phyloP scores from a whole-genome alignment of 352 stramenopile genomes.

The Phytopythium sindhum region DNA sequence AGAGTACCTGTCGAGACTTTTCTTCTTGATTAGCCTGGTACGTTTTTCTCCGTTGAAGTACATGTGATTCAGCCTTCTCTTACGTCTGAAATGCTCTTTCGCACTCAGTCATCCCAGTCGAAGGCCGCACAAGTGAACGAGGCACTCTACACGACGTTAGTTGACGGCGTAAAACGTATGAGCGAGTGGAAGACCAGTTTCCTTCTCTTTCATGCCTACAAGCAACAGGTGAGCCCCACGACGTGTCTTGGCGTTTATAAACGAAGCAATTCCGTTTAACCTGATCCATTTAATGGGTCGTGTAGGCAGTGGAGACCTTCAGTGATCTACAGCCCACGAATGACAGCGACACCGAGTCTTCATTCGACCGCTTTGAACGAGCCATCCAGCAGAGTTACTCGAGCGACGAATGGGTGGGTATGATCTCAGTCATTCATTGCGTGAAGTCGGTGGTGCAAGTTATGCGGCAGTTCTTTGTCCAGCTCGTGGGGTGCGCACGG shows the following conservation, averaged over 20 bases:
- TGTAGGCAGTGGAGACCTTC: conserved; percentile 27
- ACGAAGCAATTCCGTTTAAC: too few relatives aligned
- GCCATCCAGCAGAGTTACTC: conserved; percentile 75
- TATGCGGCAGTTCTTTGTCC: conserved; percentile 26
- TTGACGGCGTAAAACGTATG: conserved; percentile 34
- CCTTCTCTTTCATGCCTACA: conserved; percentile 46
- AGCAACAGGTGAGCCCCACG: conserved; percentile 37
- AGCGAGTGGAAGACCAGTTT: conserved; percentile 61
- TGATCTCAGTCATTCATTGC: conserved; percentile 61
- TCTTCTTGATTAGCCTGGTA: conserved; percentile 44
- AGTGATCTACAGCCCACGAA: conserved; percentile 22
- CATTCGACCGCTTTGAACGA: conserved; percentile 51
- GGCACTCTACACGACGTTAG: conserved; percentile 16
- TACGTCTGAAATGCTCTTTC: not conserved
- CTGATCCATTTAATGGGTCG: not conserved
- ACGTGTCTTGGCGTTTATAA: not conserved
- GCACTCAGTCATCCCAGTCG: not conserved
- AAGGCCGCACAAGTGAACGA: not conserved
- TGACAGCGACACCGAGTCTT: not conserved
- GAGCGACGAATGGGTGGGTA: conserved; percentile 42
- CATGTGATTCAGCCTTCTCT: not conserved
- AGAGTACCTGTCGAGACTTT: conserved; percentile 31
- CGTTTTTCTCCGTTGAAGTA: not conserved
- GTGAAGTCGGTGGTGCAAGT: conserved; percentile 66
- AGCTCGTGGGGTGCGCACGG: conserved; percentile 41